Conservation (phyloP, 1,284 basidiomycete species). For the Cystobasidium sp. region DNA sequence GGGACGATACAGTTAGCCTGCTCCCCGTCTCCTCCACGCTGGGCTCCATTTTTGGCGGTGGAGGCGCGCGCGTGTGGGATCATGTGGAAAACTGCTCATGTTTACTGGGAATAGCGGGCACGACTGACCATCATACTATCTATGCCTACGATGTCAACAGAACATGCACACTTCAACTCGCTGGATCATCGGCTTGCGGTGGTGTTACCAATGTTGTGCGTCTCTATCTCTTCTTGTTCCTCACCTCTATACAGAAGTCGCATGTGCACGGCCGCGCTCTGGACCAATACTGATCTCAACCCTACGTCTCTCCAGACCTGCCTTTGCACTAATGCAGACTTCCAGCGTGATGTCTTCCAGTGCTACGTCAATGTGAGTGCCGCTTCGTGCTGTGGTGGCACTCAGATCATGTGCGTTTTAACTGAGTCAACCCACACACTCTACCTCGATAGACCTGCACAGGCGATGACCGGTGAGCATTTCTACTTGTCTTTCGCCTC, state of each 20-base stretch:
- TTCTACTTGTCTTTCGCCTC: too few species aligned
- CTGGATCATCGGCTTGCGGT: conserved; percentile 25
- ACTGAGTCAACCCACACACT: too few species aligned
- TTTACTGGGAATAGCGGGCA: neutral
- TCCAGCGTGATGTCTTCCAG: conserved; percentile 37
- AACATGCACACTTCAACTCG: conserved; percentile 33
- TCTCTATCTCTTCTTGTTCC: neutral
- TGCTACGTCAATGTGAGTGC: conserved; percentile 33
- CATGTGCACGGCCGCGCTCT: neutral
- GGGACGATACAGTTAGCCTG: too few species aligned
- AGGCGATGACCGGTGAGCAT: too few species aligned
- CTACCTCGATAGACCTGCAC: too few species aligned
- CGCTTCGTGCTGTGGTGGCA: too few species aligned
- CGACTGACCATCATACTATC: neutral
- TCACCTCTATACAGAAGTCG: neutral
- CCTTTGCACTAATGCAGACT: conserved; percentile 33
- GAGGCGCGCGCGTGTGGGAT: neutral
- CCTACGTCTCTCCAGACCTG: conserved; percentile 17
- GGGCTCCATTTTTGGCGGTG: neutral
- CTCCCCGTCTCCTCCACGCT: neutral
- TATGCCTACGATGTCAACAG: neutral
- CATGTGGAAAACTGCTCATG: neutral
- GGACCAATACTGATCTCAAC: neutral
- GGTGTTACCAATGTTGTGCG: conserved; percentile 32
- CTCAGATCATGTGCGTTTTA: too few species aligned